Base-by-base conservation (phyloP, 2,329 filamentous ascomycete genomes). In the Tolypocladium album region DNA sequence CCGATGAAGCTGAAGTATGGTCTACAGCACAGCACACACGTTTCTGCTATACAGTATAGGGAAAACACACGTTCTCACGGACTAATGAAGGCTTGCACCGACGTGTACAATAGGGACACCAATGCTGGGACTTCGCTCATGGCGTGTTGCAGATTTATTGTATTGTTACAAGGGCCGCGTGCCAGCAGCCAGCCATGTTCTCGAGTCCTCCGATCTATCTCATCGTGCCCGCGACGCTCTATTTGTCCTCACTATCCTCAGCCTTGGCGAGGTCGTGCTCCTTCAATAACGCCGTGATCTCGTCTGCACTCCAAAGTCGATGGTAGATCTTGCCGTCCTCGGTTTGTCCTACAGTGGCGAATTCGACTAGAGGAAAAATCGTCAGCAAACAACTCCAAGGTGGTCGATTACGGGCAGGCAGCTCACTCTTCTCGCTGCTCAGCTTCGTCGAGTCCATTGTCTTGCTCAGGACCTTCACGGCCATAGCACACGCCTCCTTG, bases 371-470 rank as follows among this genome's bases (percentile, higher is more conserved):
- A 63, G 47, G 3, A 24, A 20, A 60, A 36, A 20, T 15, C 60
- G 66, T 68, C 61, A 68, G 66, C 55, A 52, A 50, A 34, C 2
- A 13, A 22, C 15, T 31, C 1, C 24, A 31, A 11, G 17, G 2
- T 27, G 22, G 22, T n/a, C 36, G 4, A 40, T 5, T 8, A 39
- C 80, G 55, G 7, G 43, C 7, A 9, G 40, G 80, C 85, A 4
- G 81, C 90, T 76, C 79, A 96, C 92, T 96, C 85, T 99, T 99
- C 83, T 99, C 94, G 72, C 92, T 96, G 81, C 92, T 97, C 72
- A 99, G 79, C 82, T 97, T 99, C 59, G 93, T 97, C 59, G 92
- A 96, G 75, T 99, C 94, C 95, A 99, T 99, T 7, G 94, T 99
- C 87, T 99, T 99, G 84, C 94, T 97, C 66, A 99, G 79, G 64